phyloP scores from a whole-genome alignment of 768 basidiomycete genomes.

The Naganishia vaughanmartiniae region DNA sequence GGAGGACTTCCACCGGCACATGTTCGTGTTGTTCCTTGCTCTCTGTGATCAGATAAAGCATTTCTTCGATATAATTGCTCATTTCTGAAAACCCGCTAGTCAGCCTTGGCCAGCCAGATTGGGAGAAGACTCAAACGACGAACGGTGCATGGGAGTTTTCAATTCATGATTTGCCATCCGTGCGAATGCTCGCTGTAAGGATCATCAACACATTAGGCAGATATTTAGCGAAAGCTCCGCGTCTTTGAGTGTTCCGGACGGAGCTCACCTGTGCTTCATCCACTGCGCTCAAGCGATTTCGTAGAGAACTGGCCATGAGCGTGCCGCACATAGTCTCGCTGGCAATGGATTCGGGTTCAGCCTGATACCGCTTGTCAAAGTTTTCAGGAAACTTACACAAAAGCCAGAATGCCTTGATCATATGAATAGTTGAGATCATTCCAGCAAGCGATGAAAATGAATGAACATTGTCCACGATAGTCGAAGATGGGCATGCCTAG shows the following conservation, averaged over 20 bases:
- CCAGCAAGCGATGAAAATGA: slow-evolving; percentile 48
- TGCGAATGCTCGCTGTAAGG: slow-evolving; percentile 46
- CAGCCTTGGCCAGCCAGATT: neutral
- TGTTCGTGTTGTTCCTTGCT: slow-evolving; percentile 7
- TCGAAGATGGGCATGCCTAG: slow-evolving; percentile 49
- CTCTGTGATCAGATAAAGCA: slow-evolving; percentile 10
- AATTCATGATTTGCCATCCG: slow-evolving; percentile 47
- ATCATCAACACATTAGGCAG: slow-evolving; percentile 31
- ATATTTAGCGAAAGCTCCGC: neutral
- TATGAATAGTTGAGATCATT: slow-evolving; percentile 48
- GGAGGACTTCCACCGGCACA: slow-evolving; percentile 10
- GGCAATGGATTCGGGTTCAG: neutral
- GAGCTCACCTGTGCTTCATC: slow-evolving; percentile 38
- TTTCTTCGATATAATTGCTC: slow-evolving; percentile 25
- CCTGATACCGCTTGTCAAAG: neutral
- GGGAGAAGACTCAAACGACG: neutral
- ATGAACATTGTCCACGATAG: slow-evolving; percentile 46
- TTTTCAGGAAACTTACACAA: slow-evolving; percentile 34
- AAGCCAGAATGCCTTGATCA: slow-evolving; percentile 44
- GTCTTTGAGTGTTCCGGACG: neutral
- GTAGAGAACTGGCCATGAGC: slow-evolving; percentile 36
- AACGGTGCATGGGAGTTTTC: slow-evolving; percentile 48
- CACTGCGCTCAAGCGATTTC: slow-evolving; percentile 23
- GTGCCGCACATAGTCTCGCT: slow-evolving; percentile 48
- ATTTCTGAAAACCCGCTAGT: neutral